Base-by-base conservation (phyloP, 73 alveolate species). In the Paramecium bursaria region DNA sequence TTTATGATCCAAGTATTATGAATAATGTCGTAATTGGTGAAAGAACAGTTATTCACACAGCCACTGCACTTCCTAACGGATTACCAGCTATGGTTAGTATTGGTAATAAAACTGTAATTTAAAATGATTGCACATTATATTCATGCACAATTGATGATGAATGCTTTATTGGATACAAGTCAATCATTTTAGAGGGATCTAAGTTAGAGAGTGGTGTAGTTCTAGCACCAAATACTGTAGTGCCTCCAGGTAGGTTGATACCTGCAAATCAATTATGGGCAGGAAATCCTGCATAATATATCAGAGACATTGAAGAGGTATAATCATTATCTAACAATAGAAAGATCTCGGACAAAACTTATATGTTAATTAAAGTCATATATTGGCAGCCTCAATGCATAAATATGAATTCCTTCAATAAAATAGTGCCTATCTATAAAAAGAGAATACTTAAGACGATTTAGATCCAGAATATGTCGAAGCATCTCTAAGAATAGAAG, bases 191-290 rank as follows among this genome's bases (percentile, higher is more conserved):
- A 10, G 96, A 90, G 75, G 98, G 98, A 15, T 94, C 96, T 30
- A 88, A 86, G 74, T 61, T 94, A 23, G 98, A 94, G 74, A 86
- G 87, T 48, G 97, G 98, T 19, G 97, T 94, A 46, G 77, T 86
- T 74, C 35, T 94, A 15, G 93, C 91, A 30, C 92, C 98, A 29
- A 91, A 91, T 39, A 57, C 95, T 10, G 94, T 94, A 33, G 98
- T 94, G 17, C 96, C 96, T 25, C 97, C 98, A 44, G 98, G 98
- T 23, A 87, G 94, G 85, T 86, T 91, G 3, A 90, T 94, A 49
- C 98, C 98, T 9, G 94, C 97, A 35, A 90, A 87, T 55, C 80
- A 88, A 51, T 73, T 94, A 2, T 94, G 96, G 96, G 98, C 94
- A 21, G 98, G 98, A 26, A 90, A 87, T 57, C 97, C 98, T 30